These are phyloP conservation scores for Arthrobotrys sphaeroides DNA, from an alignment of 2,329 filamentous ascomycete genomes.

Conservation along the genomic window DNA sequence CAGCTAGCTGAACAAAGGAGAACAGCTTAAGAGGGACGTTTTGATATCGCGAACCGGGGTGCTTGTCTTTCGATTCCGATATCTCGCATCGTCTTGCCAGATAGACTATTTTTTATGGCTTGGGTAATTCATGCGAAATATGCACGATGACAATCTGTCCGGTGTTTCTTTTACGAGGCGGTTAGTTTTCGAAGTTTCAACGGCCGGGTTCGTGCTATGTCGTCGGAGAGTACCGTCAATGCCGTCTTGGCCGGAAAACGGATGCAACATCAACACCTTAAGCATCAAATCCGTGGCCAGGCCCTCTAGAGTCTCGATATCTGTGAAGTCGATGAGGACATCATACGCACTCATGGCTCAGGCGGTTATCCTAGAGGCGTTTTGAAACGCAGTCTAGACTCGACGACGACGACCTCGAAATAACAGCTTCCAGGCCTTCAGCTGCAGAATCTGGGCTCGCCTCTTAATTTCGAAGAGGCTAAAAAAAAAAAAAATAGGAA, in stretches of 20 bases:
- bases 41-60: not conserved
- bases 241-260: not conserved
- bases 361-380: too few relatives aligned
- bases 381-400: too few relatives aligned
- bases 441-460: not conserved
- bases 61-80: not conserved
- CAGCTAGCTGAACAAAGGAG: not conserved
- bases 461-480: too few relatives aligned
- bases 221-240: constrained; percentile 4
- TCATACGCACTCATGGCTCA: too few relatives aligned
- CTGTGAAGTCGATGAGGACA: too few relatives aligned
- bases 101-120: not conserved
- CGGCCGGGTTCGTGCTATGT: not conserved
- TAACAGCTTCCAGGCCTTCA: not conserved
- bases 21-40: not conserved
- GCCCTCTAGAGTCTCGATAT: too few relatives aligned
- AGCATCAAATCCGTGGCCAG: not conserved
- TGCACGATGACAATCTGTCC: not conserved
- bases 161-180: not conserved
- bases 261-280: constrained; percentile 14
- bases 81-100: not conserved
- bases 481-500: too few relatives aligned
- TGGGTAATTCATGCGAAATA: not conserved
- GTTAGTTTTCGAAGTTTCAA: not conserved
- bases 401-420: too few relatives aligned